These are phyloP conservation scores for Alternaria triticimaculans DNA, from an alignment of 2,329 filamentous ascomycete species.

Conservation along the genomic window DNA sequence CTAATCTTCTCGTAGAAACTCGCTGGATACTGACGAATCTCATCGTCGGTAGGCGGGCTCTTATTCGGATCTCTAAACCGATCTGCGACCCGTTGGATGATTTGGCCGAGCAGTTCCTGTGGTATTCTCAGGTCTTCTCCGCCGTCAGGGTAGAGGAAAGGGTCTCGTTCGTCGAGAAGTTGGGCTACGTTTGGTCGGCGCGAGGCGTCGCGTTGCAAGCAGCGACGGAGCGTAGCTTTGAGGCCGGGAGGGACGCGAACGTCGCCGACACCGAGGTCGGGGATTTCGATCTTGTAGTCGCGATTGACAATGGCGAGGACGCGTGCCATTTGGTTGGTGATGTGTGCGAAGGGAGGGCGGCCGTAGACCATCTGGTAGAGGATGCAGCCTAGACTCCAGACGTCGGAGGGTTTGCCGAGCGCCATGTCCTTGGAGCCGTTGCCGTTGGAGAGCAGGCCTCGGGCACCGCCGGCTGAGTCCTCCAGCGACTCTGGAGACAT, in stretches of 20 bases:
- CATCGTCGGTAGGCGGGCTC: conserved; percentile 63
- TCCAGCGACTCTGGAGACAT: conserved; percentile 96
- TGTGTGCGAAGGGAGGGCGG: conserved; percentile 92
- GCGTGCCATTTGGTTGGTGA: conserved; percentile 82
- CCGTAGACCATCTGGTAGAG: conserved; percentile 98
- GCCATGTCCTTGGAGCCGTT: conserved; percentile 79
- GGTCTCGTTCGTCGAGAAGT: conserved; percentile 62
- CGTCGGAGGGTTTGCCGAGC: conserved; percentile 91
- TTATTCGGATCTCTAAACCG: conserved; percentile 62
- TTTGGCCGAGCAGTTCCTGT: conserved; percentile 65
- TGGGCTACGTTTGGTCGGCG: conserved; percentile 64
- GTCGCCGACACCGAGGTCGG: conserved; percentile 71
- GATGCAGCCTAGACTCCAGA: conserved; percentile 96
- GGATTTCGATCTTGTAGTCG: conserved; percentile 75
- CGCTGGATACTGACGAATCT: conserved; percentile 55
- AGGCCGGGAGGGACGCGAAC: conserved; percentile 62
- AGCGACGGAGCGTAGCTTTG: conserved; percentile 62
- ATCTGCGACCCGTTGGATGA: conserved; percentile 66
- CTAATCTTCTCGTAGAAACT: conserved; percentile 58
- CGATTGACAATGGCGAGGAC: conserved; percentile 88
- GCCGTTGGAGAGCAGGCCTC: conserved; percentile 48
- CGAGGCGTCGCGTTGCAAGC: conserved; percentile 64
- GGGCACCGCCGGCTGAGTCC: conserved; percentile 73
- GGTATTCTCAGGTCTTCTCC: conserved; percentile 57
- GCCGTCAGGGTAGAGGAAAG: conserved; percentile 65